Evolutionary conservation across 768 basidiomycete genomes (phyloP), one percentile per base, ranked within the genome.

Genomic region (Termitomyces eurrhizus): DNA sequence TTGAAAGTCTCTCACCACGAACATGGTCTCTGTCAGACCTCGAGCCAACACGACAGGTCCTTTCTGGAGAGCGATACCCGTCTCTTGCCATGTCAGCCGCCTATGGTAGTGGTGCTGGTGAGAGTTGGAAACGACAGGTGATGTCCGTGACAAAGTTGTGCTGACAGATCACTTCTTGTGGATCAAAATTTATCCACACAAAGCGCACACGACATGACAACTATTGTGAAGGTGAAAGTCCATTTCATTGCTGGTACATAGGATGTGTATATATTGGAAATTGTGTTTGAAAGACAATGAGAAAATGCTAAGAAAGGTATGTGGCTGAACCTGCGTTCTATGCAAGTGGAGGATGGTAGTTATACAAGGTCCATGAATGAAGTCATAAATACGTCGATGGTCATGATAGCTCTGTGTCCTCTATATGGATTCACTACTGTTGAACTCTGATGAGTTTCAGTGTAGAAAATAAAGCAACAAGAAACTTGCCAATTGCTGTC

Each of bases 1-100:
- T 37, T 35, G 41, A 4, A 7, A 26, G 29, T 52, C 46, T 64
- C 65, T 66, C 65, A 66, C 65, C 65, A 55, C 52, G 65, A 37
- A 42, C 29, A 32, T 49, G 46, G 26, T 62, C 45, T 29, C 35
- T 55, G 5, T 51, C 42, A 6, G 46, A 33, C 13, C 35, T 32
- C n/a, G 21, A 51, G 18, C 26, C 36, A 24, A 41, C n/a, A 33
- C 51, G 24, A 24, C 29, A 36, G 9, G 41, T 21, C 29, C 41
- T 55, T 26, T 58, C 59, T 49, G 62, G 44, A 16, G 61, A 59
- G 35, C 26, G 42, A 36, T 62, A 29, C 21, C 52, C 33, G 48
- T 61, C 64, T 49, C 61, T 60, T 4, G 59, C 64, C 64, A 65
- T 65, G 50, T 41, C 16, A 12, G 18, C 16, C 9, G 24, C 26